Evolutionary conservation across 1,284 basidiomycete genomes (phyloP), one percentile per base, ranked within the genome.

Genomic region (Sutorius eximius): DNA sequence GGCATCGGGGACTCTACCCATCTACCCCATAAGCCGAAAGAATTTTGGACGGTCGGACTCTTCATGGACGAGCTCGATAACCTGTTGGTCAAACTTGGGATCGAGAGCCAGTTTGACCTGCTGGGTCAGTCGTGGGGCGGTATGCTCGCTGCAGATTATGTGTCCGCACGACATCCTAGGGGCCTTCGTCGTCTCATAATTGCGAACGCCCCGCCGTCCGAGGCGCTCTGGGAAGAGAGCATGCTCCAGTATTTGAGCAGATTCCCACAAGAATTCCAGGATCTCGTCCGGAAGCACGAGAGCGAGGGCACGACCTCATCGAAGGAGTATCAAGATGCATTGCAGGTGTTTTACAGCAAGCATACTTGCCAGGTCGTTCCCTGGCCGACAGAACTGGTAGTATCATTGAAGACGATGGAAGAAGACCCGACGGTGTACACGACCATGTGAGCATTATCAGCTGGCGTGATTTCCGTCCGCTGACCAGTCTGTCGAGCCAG

Each of bases 111-210:
- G 18, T 70, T 61, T 33, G 60, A 68, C 29, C 33, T 71, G 16
- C 22, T 64, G 9, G 70, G 68, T 9, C 67, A 69, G 3, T 70
- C 68, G 8, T 70, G 70, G 68, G 70, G 68, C 7, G 66, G 65
- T 1, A 67, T 70, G 61, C 49, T 69, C 3, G 65, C 55, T 2
- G 58, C 60, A 1, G 55, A 59, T 9, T 67, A 60, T 22, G 66
- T 52, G 0, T 49, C 59, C 2, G 43, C 42, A 5, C 57, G 53
- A 8, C 57, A 58, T 12, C 69, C 62, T 16, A 30, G 29, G 0
- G 69, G 66, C 5, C 59, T 71, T 15, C 61, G 57, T 22, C 60
- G 59, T 20, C 68, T 72, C 45, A 55, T 72, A 11, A 47, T 72
- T n/a, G 54, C 71, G 0, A 63, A 62, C 32, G 52, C 61, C 1